Percentiles rank a stretch among this genome's conserved stretches.
These are phyloP conservation scores for Dryadomyces quercus-mongolicae DNA, from an alignment of 2,329 filamentous ascomycete genomes.

Conservation along the genomic window DNA sequence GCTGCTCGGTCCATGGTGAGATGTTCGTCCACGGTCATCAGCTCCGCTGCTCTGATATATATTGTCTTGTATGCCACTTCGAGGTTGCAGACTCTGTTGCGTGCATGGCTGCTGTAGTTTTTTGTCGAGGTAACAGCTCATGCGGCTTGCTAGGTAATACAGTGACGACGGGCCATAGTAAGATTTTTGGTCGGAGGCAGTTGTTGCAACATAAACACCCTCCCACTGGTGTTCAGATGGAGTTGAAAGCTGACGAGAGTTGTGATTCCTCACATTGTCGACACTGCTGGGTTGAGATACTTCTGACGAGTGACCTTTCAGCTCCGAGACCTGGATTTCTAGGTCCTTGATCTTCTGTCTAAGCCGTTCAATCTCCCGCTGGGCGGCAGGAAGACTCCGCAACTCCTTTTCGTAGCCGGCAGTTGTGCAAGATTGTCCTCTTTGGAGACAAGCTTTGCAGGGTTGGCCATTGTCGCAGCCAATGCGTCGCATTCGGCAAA, in stretches of 20 bases:
- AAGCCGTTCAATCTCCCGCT: constrained; percentile 2
- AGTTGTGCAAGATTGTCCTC: constrained; percentile 19
- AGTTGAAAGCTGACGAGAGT: background rate
- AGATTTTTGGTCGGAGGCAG: constrained; percentile 22
- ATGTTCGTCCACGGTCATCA: background rate
- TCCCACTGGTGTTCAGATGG: constrained; percentile 14
- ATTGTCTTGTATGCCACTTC: constrained; percentile 2
- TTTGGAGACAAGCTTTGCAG: constrained; percentile 22
- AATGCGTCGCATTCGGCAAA: constrained; percentile 25
- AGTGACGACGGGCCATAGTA: constrained; percentile 32
- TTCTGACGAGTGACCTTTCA: too few species aligned
- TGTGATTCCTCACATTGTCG: too few species aligned
- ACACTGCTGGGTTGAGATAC: too few species aligned
- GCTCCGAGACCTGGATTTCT: background rate
- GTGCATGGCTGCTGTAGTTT: constrained; percentile 18
- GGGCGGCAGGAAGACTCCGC: constrained; percentile 5
- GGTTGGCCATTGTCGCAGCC: constrained; percentile 25
- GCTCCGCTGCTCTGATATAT: background rate
- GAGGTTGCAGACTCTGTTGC: constrained; percentile 9
- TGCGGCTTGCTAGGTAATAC: constrained; percentile 31
- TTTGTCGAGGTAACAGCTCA: constrained; percentile 23
- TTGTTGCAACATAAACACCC: constrained; percentile 23
- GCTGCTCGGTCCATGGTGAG: background rate
- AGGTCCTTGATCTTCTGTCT: background rate
- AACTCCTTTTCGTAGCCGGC: constrained; percentile 15